phyloP scores from a whole-genome alignment of 352 stramenopile species.

The Phytophthora uliginosa region DNA sequence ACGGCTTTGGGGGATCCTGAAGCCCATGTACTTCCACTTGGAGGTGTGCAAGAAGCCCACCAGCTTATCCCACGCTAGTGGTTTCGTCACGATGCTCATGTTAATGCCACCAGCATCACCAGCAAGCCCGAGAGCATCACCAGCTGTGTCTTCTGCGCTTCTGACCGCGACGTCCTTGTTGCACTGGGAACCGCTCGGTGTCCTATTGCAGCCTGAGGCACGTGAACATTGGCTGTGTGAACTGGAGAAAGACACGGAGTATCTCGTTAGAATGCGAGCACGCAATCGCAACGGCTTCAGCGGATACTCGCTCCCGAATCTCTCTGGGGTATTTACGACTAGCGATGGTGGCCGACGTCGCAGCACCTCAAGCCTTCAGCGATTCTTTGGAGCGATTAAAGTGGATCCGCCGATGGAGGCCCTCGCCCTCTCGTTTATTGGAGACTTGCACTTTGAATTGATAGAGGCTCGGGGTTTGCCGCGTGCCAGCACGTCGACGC shows the following conservation, averaged over 20 bases:
- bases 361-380: slow-evolving; percentile 31
- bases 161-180: slow-evolving; percentile 56
- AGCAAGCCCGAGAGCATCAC: slow-evolving; percentile 26
- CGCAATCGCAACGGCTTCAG: slow-evolving; percentile 75
- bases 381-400: slow-evolving; percentile 36
- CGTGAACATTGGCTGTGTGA: slow-evolving; percentile 68
- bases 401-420: slow-evolving; percentile 31
- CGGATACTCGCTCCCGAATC: slow-evolving; percentile 57
- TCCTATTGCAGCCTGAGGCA: slow-evolving; percentile 58
- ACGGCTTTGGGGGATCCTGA: slow-evolving; percentile 44
- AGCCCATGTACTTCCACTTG: slow-evolving; percentile 62
- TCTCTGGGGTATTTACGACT: slow-evolving; percentile 63
- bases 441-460: slow-evolving; percentile 67
- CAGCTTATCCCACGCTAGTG: slow-evolving; percentile 52
- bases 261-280: slow-evolving; percentile 66
- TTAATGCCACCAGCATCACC: slow-evolving; percentile 43
- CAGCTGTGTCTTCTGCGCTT: slow-evolving; percentile 28
- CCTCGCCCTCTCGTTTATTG: slow-evolving; percentile 58
- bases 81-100: slow-evolving; percentile 66
- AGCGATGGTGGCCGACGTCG: slow-evolving; percentile 24
- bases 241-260: slow-evolving; percentile 66
- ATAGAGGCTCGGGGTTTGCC: slow-evolving; percentile 54
- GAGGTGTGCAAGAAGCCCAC: slow-evolving; percentile 72
- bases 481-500: no score
- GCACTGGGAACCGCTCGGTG: slow-evolving; percentile 58